Conservation (phyloP, 352 stramenopile genomes). For the Phytophthora brassicae region DNA sequence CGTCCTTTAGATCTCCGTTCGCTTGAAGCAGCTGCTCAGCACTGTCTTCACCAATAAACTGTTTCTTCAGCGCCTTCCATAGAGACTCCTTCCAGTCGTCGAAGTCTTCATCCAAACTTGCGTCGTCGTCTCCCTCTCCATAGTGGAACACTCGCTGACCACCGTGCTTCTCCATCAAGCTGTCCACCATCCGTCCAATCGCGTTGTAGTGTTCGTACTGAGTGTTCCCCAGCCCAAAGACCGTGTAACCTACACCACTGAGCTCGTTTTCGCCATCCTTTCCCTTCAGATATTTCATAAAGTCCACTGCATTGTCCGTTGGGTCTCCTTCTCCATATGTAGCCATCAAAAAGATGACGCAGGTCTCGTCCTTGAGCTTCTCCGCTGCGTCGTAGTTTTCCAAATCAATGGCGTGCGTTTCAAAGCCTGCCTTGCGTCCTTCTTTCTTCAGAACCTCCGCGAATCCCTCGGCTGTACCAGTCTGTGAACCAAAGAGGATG, state of each 20-base stretch:
- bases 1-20: background rate
- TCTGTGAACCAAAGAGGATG: conserved; percentile 98
- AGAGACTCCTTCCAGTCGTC: conserved; percentile 95
- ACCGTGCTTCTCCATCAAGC: conserved; percentile 84
- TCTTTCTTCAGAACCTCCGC: conserved; percentile 93
- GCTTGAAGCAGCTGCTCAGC: conserved; percentile 23
- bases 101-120: conserved; percentile 91
- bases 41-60: conserved; percentile 48
- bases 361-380: conserved; percentile 42
- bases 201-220: conserved; percentile 99
- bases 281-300: conserved; percentile 91
- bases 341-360: conserved; percentile 94
- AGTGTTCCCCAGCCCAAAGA: conserved; percentile 98
- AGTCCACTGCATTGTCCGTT: conserved; percentile 96
- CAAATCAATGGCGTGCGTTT: conserved; percentile 90
- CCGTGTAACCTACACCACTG: conserved; percentile 83
- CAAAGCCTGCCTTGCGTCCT: conserved; percentile 85
- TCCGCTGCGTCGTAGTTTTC: conserved; percentile 92
- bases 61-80: conserved; percentile 81
- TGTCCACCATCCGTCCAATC: conserved; percentile 93
- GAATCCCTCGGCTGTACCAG: conserved; percentile 97
- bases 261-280: conserved; percentile 48
- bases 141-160: conserved; percentile 86
- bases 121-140: conserved; percentile 96
- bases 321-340: conserved; percentile 99